phyloP scores from a whole-genome alignment of 768 basidiomycete genomes.

The Mycena vitilis region DNA sequence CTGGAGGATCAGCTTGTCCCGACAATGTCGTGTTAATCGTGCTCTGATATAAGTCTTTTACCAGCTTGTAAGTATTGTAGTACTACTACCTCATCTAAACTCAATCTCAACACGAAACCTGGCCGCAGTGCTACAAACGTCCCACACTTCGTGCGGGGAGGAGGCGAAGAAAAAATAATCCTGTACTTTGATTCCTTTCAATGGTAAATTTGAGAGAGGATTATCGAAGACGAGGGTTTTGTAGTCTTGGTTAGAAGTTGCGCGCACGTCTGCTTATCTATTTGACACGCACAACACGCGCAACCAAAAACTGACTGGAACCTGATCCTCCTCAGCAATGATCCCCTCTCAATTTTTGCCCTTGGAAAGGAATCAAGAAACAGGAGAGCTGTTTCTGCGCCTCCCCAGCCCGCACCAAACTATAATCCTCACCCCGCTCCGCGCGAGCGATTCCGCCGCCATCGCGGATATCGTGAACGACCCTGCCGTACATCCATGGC shows the following conservation, averaged over 20 bases:
- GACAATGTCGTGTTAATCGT: too few relatives aligned
- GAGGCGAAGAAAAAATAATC: slow-evolving; percentile 66
- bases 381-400: slow-evolving; percentile 66
- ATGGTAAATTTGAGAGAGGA: slow-evolving; percentile 42
- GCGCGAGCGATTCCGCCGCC: slow-evolving; percentile 53
- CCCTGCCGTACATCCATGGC: slow-evolving; percentile 52
- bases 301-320: too few relatives aligned
- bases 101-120: too few relatives aligned
- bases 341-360: slow-evolving; percentile 40
- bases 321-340: background rate
- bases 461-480: slow-evolving; percentile 59
- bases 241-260: too few relatives aligned
- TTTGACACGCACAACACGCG: too few relatives aligned
- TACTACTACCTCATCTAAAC: too few relatives aligned
- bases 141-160: slow-evolving; percentile 47
- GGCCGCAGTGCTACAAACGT: too few relatives aligned
- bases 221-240: background rate
- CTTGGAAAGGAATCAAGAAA: slow-evolving; percentile 53
- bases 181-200: slow-evolving; percentile 55
- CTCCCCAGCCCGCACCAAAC: slow-evolving; percentile 56
- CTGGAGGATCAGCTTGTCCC: too few relatives aligned
- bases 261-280: too few relatives aligned
- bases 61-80: too few relatives aligned
- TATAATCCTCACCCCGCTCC: slow-evolving; percentile 67
- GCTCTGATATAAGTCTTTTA: too few relatives aligned